Conservation (phyloP, 352 stramenopile species). For the Globisporangium carolinianum region DNA sequence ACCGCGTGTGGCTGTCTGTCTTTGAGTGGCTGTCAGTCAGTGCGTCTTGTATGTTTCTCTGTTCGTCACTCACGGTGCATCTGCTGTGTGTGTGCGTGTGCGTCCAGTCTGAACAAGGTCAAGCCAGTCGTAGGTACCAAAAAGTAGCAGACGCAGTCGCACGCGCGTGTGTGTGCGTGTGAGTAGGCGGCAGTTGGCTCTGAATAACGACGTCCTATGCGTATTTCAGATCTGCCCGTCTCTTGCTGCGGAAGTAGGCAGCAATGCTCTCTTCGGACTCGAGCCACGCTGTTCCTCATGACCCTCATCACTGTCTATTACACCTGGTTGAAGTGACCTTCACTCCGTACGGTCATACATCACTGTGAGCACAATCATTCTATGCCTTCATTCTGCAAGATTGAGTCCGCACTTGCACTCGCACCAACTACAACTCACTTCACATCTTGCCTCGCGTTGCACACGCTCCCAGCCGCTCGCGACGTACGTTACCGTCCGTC, state of each 20-base stretch:
- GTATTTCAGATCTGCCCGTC: background rate
- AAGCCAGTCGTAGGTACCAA: constrained; percentile 63
- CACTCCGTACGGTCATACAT: too few species aligned
- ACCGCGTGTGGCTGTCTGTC: too few species aligned
- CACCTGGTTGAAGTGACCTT: too few species aligned
- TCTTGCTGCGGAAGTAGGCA: background rate
- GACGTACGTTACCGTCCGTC: too few species aligned
- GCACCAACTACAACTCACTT: too few species aligned
- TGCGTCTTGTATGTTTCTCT: background rate
- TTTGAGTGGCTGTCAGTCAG: background rate
- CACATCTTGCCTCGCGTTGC: too few species aligned
- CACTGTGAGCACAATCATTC: too few species aligned
- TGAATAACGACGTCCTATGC: background rate
- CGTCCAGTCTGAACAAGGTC: constrained; percentile 49
- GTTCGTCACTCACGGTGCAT: background rate
- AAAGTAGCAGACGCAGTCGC: constrained; percentile 25
- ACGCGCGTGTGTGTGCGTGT: background rate
- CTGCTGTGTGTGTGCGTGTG: constrained; percentile 8
- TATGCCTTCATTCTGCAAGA: too few species aligned
- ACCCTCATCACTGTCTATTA: too few species aligned
- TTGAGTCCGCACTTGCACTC: too few species aligned
- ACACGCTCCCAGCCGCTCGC: too few species aligned
- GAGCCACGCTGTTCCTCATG: too few species aligned
- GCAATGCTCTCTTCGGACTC: background rate
- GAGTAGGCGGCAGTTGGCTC: background rate